These are phyloP conservation scores for Lactarius hengduanensis DNA, from an alignment of 768 basidiomycete species.

Conservation along the genomic window DNA sequence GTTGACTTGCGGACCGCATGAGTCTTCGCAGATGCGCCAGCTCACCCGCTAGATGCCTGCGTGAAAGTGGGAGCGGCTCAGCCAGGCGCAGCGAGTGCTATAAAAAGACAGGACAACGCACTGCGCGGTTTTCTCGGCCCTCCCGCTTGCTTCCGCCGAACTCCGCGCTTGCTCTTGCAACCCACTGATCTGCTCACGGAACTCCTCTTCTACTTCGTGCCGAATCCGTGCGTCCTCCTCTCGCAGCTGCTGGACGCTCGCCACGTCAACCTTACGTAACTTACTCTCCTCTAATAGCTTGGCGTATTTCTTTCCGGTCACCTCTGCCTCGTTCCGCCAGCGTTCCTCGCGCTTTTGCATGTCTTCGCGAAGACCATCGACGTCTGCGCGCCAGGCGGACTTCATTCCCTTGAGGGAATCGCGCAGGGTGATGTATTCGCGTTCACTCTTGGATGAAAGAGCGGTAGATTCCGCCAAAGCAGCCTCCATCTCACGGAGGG, in stretches of 20 bases:
- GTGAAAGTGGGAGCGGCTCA: slow-evolving; percentile 22
- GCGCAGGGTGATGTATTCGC: slow-evolving; percentile 77
- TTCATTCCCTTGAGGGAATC: slow-evolving; percentile 73
- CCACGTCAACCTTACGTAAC: slow-evolving; percentile 46
- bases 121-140: slow-evolving; percentile 61
- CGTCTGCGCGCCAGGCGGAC: slow-evolving; percentile 72
- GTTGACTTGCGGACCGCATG: slow-evolving; percentile 54
- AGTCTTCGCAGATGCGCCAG: slow-evolving; percentile 67
- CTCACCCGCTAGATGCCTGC: slow-evolving; percentile 59
- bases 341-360: slow-evolving; percentile 73
- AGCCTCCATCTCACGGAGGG: slow-evolving; percentile 77
- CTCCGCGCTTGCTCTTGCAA: slow-evolving; percentile 55
- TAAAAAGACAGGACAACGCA: slow-evolving; percentile 38
- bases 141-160: slow-evolving; percentile 54
- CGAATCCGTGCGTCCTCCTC: slow-evolving; percentile 49
- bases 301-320: slow-evolving; percentile 65
- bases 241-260: slow-evolving; percentile 49
- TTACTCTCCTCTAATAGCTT: slow-evolving; percentile 62
- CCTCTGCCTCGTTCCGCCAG: slow-evolving; percentile 64
- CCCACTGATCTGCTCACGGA: slow-evolving; percentile 54
- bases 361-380: slow-evolving; percentile 67
- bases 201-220: slow-evolving; percentile 59
- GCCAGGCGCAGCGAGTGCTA: not conserved
- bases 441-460: slow-evolving; percentile 74
- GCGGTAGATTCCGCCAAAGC: slow-evolving; percentile 71